Evolutionary conservation across 768 basidiomycete species (phyloP), one percentile per base, ranked within the genome.

Genomic region (Agrocybe praecox): DNA sequence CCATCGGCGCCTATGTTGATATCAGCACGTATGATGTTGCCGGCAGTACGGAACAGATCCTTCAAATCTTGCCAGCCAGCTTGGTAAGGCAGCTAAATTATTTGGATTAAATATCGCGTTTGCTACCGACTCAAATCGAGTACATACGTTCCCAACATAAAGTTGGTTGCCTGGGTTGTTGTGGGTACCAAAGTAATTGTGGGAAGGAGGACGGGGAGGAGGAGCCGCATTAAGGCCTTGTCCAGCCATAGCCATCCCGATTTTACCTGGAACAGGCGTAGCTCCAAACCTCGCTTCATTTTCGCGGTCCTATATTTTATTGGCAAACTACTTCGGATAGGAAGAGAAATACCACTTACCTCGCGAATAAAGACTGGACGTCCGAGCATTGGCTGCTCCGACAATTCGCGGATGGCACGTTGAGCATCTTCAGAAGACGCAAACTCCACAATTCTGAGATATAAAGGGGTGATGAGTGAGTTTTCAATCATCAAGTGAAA

Each of bases 61-160:
- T 98, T 98, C 54, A 98, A 76, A 70, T 98, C 96, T 70, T 99
- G 96, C 96, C 96, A 99, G 26, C 94, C 94, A n/a, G 94, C 95
- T 75, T 96, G 94, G 68, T 92, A 94, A 2, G 95, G 96, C 24
- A 98, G 75, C 96, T 98, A 61, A 6, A 53, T n/a, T 36, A 36
- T 12, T 22, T 7, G 24, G 4, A 17, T 24, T 57, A 2, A 51
- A 21, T 18, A 19, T 46, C 26, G 3, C 29, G 12, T 10, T 32
- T 32, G 17, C 42, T 9, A 29, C 26, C 26, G 26, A 36, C 3
- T 8, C 15, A 43, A 21, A n/a, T 42, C 22, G n/a, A 17, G 22
- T 49, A 46, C 87, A 66, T 64, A 95, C 94, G 69, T 95, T 95
- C 53, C 94, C 93, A 61, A 96, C 90, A 59, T 95, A 96, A 43